phyloP scores from a whole-genome alignment of 108 stramenopile genomes.

The Conticribra weissflogii region DNA sequence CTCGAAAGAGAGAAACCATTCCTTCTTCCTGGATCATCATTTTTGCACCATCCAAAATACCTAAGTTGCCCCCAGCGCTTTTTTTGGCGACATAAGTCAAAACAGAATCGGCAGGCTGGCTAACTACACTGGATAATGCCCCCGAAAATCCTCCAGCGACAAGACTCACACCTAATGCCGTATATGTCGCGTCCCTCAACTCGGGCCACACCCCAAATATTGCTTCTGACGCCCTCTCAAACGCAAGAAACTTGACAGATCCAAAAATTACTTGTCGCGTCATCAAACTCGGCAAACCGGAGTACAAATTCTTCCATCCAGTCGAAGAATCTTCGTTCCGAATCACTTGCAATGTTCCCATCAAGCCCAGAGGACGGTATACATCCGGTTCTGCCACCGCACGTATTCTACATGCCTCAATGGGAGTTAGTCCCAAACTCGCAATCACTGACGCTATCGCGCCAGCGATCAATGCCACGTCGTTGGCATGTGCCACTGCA shows the following conservation, averaged over 20 bases:
- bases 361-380: constrained; percentile 63
- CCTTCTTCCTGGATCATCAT: constrained; percentile 80
- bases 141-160: constrained; percentile 90
- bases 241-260: constrained; percentile 92
- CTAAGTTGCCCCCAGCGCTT: constrained; percentile 42
- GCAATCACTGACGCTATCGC: constrained; percentile 89
- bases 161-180: constrained; percentile 79
- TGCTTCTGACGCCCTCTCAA: constrained; percentile 86
- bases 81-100: constrained; percentile 80
- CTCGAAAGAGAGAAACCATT: constrained; percentile 78
- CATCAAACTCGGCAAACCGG: constrained; percentile 89
- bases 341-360: constrained; percentile 73
- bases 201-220: constrained; percentile 61
- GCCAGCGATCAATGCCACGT: constrained; percentile 86
- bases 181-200: constrained; percentile 69
- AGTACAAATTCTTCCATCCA: constrained; percentile 79
- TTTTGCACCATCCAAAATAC: constrained; percentile 63
- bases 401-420: constrained; percentile 89
- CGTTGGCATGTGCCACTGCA: constrained; percentile 65
- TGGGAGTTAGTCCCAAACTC: constrained; percentile 85
- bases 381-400: constrained; percentile 83
- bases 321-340: constrained; percentile 56
- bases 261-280: constrained; percentile 94
- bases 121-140: constrained; percentile 76
- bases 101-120: constrained; percentile 92